Conservation (phyloP, 768 basidiomycete genomes). For the Pisolithus tinctorius region DNA sequence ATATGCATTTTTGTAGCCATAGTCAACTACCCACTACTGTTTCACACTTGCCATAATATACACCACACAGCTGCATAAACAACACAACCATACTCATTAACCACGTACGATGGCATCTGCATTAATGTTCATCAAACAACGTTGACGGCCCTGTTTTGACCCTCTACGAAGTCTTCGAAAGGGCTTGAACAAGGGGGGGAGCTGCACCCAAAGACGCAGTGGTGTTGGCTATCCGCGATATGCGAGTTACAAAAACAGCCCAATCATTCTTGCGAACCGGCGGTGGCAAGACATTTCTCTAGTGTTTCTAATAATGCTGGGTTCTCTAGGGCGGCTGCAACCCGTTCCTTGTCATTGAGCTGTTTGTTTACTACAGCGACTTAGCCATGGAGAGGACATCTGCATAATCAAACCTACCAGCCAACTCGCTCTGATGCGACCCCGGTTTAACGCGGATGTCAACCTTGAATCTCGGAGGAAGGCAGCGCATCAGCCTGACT, state of each 20-base stretch:
- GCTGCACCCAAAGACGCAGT: neutral
- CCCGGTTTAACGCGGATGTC: constrained; percentile 92
- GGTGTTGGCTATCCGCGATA: neutral
- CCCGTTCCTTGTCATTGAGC: constrained; percentile 97
- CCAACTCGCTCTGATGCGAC: constrained; percentile 90
- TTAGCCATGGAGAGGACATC: neutral
- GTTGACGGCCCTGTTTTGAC: too few relatives aligned
- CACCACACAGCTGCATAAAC: constrained; percentile 15
- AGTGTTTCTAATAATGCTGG: constrained; percentile 77
- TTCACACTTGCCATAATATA: constrained; percentile 1
- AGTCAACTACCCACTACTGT: neutral
- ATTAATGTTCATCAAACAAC: too few relatives aligned
- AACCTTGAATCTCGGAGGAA: constrained; percentile 90
- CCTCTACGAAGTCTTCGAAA: neutral
- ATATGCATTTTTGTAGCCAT: constrained; percentile 3
- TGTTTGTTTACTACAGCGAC: constrained; percentile 83
- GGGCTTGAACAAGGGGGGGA: neutral
- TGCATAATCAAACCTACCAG: constrained; percentile 44
- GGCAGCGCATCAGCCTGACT: constrained; percentile 80
- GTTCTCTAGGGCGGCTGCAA: constrained; percentile 95
- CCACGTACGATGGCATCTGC: too few relatives aligned
- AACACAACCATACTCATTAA: constrained; percentile 9
- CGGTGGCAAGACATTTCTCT: constrained; percentile 63
- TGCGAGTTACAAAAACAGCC: neutral
- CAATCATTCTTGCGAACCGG: constrained; percentile 6